These are phyloP conservation scores for Friedmanniomyces endolithicus DNA, from an alignment of 495 filamentous ascomycete species.

Conservation along the genomic window DNA sequence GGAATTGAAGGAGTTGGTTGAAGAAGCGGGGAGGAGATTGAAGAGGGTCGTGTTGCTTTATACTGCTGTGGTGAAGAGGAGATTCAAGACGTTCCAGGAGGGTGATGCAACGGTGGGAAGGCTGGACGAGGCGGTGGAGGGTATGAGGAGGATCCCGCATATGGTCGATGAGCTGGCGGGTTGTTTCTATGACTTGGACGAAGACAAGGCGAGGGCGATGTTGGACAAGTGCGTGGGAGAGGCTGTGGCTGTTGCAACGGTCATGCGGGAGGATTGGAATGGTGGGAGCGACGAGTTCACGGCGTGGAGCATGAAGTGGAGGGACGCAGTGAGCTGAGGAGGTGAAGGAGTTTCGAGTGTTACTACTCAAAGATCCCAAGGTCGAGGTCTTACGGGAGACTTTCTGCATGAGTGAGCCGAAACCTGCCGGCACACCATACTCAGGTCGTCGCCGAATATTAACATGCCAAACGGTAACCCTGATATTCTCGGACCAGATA, in stretches of 20 bases:
- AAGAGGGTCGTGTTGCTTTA: constrained; percentile 48
- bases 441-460: too few species aligned
- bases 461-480: too few species aligned
- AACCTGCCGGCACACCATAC: too few species aligned
- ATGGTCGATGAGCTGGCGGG: constrained; percentile 37
- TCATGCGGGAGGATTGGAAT: constrained; percentile 22
- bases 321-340: constrained; percentile 9
- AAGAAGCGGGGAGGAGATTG: constrained; percentile 43
- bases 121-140: constrained; percentile 32
- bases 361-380: too few species aligned
- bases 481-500: too few species aligned
- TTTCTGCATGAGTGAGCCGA: too few species aligned
- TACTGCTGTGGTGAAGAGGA: constrained; percentile 46
- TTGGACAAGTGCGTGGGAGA: constrained; percentile 22
- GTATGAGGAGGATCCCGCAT: constrained; percentile 34
- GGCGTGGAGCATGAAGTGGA: constrained; percentile 29
- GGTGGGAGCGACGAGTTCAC: constrained; percentile 29
- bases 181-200: constrained; percentile 42
- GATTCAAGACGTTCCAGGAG: constrained; percentile 39
- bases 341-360: too few species aligned
- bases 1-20: constrained; percentile 44
- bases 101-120: constrained; percentile 1
- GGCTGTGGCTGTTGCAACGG: constrained; percentile 17
- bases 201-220: constrained; percentile 20
- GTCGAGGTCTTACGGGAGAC: too few species aligned